Evolutionary conservation across 2,329 filamentous ascomycete species (phyloP), one percentile per base, ranked within the genome.

Genomic region (Alternaria solani): DNA sequence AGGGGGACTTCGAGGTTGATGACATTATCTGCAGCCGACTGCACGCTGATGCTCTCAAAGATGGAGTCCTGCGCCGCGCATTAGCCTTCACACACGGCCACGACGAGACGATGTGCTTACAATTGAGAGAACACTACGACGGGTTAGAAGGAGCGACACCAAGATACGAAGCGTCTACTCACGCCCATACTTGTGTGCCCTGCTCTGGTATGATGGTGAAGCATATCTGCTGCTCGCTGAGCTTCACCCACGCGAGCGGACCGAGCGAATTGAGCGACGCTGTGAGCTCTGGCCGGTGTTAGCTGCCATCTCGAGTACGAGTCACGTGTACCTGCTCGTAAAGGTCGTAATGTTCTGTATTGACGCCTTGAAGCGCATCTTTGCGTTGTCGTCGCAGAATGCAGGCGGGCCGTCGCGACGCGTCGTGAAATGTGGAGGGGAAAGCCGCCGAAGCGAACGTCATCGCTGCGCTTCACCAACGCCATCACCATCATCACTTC

Each of bases 1-100:
- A 98, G 88, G 26, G 95, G 93, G 1, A 99, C 87, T 81, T 99
- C 95, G 65, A 99, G 89, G 80, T 99, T 97, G 81, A 99, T 97
- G 54, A 93, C 92, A 80, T 97, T 97, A 78, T 88, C 83, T 48
- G 93, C 90, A 51, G 91, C 91, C 51, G 94, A 97, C 77, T 97
- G 91, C 68, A 98, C 89, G 55, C 88, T 87, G 81, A 96, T 97
- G 73, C 92, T 86, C 75, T 93, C 86, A 78, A 99, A 98, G 71
- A 99, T 93, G 69, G 93, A 89, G 74, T 96, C 92, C 85, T 91
- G 86, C 25, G 55, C 25, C 20, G 53, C 44, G 51, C 18, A 46
- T 75, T 67, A 75, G 65, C 46, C 30, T 55, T 7, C 16, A 18
- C 2, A 18, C 2, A 39, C 48, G 30, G 51, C 1, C 2, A 55